phyloP scores from a whole-genome alignment of 176 grass and related monocot species.

The Canna indica region DNA sequence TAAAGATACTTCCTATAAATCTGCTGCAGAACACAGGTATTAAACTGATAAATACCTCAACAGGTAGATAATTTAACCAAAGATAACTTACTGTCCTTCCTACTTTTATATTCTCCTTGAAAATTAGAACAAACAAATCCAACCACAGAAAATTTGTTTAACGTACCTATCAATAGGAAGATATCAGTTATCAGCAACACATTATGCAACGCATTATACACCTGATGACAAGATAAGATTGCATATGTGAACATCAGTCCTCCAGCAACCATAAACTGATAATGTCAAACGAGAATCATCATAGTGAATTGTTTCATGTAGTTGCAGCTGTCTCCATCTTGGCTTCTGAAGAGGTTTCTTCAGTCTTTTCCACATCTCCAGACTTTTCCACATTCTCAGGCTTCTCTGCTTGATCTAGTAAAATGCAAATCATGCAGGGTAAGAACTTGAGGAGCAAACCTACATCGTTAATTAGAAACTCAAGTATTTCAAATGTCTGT shows the following conservation, averaged over 20 bases:
- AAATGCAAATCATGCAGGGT: background rate
- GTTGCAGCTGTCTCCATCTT: background rate
- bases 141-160: background rate
- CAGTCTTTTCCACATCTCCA: background rate
- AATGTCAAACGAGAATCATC: background rate
- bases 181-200: background rate
- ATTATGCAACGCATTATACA: background rate
- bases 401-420: background rate
- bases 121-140: background rate
- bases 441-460: background rate
- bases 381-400: background rate
- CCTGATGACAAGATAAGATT: background rate
- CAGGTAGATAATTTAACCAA: background rate
- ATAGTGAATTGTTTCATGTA: background rate
- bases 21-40: too few relatives aligned
- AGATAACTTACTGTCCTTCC: background rate
- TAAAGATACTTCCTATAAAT: too few relatives aligned
- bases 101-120: background rate
- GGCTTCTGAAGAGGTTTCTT: background rate
- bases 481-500: background rate
- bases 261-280: background rate
- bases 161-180: background rate
- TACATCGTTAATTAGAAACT: background rate
- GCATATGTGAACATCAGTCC: background rate
- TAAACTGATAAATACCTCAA: too few relatives aligned